phyloP scores from a whole-genome alignment of 164 flowering plant genomes.

The Dillenia suffruticosa region DNA sequence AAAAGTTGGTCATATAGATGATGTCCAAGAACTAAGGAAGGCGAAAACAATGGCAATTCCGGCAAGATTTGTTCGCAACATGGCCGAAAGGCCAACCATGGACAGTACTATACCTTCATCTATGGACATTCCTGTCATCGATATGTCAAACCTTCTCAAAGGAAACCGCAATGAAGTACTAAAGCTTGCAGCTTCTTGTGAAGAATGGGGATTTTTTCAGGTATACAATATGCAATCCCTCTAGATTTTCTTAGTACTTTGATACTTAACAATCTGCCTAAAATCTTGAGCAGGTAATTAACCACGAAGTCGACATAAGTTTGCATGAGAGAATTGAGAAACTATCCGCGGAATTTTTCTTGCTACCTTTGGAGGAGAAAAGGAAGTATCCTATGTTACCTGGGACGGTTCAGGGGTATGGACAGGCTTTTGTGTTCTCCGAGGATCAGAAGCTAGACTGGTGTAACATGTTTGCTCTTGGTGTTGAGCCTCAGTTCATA shows the following conservation, averaged over 20 bases:
- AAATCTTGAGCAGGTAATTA: constrained; percentile 46
- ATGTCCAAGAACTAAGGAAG: constrained; percentile 75
- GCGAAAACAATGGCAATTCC: constrained; percentile 44
- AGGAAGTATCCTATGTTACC: constrained; percentile 77
- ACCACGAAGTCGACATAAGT: constrained; percentile 61
- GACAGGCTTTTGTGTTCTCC: constrained; percentile 89
- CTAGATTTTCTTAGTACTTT: neutral
- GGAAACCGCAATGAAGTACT: constrained; percentile 31
- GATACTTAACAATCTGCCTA: neutral
- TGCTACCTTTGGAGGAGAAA: constrained; percentile 76
- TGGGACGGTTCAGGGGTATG: constrained; percentile 88
- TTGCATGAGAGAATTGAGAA: constrained; percentile 57
- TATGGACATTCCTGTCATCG: constrained; percentile 52
- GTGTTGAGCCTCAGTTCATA: constrained; percentile 37
- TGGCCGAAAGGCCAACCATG: constrained; percentile 47
- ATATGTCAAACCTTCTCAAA: constrained; percentile 48
- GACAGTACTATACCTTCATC: constrained; percentile 7
- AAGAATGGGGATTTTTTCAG: constrained; percentile 97
- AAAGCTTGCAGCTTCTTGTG: constrained; percentile 53
- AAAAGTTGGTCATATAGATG: constrained; percentile 69
- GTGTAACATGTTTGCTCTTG: constrained; percentile 97
- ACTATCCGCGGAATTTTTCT: constrained; percentile 69
- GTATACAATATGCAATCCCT: constrained; percentile 16
- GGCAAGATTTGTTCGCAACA: constrained; percentile 58
- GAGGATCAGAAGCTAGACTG: constrained; percentile 92